Percentiles rank a stretch among this genome's conserved stretches.
These are phyloP conservation scores for Tetracladium marchalianum DNA, from an alignment of 495 filamentous ascomycete species.

Conservation along the genomic window DNA sequence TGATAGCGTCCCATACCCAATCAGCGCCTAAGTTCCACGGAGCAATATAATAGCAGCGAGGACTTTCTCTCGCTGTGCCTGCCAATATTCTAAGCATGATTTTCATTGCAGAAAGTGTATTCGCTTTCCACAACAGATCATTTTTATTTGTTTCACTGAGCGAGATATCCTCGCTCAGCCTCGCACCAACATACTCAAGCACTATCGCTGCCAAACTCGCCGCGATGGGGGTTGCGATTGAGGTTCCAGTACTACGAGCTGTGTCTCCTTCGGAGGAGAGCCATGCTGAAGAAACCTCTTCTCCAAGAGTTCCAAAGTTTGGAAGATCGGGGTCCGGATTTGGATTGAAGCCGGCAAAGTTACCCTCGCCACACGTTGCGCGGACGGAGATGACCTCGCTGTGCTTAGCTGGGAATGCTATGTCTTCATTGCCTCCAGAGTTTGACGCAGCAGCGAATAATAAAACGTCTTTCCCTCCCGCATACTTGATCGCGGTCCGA, in stretches of 20 bases:
- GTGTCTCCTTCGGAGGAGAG: background rate
- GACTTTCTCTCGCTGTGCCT: too few species aligned
- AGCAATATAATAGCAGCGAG: too few species aligned
- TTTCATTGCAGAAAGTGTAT: too few species aligned
- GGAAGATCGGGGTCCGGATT: too few species aligned
- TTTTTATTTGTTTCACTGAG: too few species aligned
- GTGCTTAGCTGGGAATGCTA: conserved; percentile 1
- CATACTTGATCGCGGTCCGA: background rate
- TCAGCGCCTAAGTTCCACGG: too few species aligned
- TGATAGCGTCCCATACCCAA: too few species aligned
- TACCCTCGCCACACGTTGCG: background rate
- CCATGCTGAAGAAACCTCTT: conserved; percentile 4
- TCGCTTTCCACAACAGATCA: too few species aligned
- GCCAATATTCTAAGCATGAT: too few species aligned
- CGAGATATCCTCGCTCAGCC: too few species aligned
- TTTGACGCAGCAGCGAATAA: conserved; percentile 15
- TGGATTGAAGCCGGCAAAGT: conserved; percentile 1
- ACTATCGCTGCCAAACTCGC: conserved; percentile 13
- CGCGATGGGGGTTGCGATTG: conserved; percentile 13
- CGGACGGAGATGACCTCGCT: conserved; percentile 1
- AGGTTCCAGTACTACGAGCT: conserved; percentile 2
- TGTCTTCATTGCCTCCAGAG: conserved; percentile 1
- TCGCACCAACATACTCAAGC: conserved; percentile 16
- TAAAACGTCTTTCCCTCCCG: conserved; percentile 1
- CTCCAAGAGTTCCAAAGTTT: conserved; percentile 2